These are phyloP conservation scores for Zea luxurians DNA, from an alignment of 176 grass and related monocot species.

Conservation along the genomic window DNA sequence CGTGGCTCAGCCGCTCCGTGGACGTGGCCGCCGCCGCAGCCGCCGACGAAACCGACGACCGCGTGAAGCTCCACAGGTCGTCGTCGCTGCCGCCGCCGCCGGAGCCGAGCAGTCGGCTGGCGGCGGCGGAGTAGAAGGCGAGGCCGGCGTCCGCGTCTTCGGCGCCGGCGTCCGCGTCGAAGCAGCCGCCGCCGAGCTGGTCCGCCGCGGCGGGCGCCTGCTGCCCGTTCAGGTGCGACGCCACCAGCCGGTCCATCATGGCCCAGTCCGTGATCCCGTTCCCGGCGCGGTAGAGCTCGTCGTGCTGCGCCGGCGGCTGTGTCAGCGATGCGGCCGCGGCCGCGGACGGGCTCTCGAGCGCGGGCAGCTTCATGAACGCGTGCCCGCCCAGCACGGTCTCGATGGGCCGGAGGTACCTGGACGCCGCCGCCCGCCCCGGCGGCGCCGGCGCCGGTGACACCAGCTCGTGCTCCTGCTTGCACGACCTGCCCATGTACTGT, in stretches of 20 bases:
- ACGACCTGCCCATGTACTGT: conserved; percentile 83
- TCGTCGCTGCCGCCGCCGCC: conserved; percentile 40
- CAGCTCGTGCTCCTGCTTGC: conserved; percentile 76
- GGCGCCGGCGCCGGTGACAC: background rate
- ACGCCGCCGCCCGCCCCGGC: background rate
- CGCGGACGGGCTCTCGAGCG: conserved; percentile 66
- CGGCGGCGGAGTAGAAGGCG: conserved; percentile 52
- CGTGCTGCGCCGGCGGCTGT: background rate
- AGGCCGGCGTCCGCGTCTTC: conserved; percentile 12
- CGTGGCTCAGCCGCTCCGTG: conserved; percentile 46
- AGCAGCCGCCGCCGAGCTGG: conserved; percentile 50
- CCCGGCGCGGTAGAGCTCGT: background rate
- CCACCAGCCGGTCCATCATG: conserved; percentile 87
- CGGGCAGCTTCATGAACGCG: conserved; percentile 86
- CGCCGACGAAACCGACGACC: conserved; percentile 39
- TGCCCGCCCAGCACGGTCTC: conserved; percentile 54
- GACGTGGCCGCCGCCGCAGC: conserved; percentile 35
- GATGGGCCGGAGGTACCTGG: conserved; percentile 62
- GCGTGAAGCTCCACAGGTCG: conserved; percentile 87
- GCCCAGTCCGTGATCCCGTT: conserved; percentile 66
- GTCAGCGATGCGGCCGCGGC: conserved; percentile 5
- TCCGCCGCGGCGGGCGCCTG: conserved; percentile 30
- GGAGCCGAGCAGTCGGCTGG: background rate
- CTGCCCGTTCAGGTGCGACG: conserved; percentile 85
- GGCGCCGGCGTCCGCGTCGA: conserved; percentile 20